Base-by-base conservation (phyloP, 371 early-diverging fungal species). In the Phascolomyces articulosus region DNA sequence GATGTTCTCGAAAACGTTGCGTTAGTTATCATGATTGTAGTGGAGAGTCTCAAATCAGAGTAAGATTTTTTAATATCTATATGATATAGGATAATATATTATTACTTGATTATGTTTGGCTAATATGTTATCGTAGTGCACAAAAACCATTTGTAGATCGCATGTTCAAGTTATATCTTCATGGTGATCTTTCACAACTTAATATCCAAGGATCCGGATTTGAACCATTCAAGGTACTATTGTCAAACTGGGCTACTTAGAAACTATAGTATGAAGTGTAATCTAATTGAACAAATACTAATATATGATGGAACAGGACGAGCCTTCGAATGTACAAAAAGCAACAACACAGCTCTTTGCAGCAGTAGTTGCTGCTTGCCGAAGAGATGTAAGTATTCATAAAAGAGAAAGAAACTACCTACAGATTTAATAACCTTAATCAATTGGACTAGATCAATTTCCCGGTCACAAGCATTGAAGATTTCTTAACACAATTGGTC, bases 361-460 rank as follows among this genome's bases (percentile, higher is more conserved):
- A 0, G 85, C 86, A n/a, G 69, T 80, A 18, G 72, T 87, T 18
- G 77, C 82, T n/a, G 78, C 82, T 9, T 82, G 79, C 28, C 76
- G 85, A 63, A 83, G 83, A 63, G 85, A 87, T 68, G 88, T 86
- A 75, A 57, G 63, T 54, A n/a, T 15, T 23, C n/a, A n/a, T n/a
- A n/a, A n/a, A n/a, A n/a, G n/a, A n/a, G n/a, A n/a, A n/a, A n/a
- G n/a, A n/a, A n/a, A n/a, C 18, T 48, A n/a, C 18, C 31, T 3
- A n/a, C 55, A 3, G 7, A 24, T 16, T 28, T 54, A 15, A 9
- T 44, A n/a, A 27, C 23, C 4, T 20, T 40, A 31, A 20, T 28
- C 3, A 3, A 21, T 51, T 15, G 15, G 15, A 51, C 11, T 70
- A 83, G 84, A 68, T 82, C 0, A 44, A 21, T 3, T 67, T 88